Base-by-base conservation (phyloP, 2,329 filamentous ascomycete genomes). In the Paraphaeosphaeria sporulosa region DNA sequence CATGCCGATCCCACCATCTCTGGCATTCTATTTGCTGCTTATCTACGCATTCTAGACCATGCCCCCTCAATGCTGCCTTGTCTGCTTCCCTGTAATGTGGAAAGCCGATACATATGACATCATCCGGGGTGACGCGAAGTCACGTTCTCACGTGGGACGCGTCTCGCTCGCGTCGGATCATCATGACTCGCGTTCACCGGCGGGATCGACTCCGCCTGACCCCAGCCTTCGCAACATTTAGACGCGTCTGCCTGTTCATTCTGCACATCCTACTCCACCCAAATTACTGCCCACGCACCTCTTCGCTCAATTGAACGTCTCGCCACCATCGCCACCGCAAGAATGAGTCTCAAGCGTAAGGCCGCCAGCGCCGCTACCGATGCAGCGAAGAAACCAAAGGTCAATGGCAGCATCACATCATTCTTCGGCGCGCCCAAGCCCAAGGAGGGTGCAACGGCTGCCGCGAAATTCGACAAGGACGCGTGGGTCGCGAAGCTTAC, bases 401-500 rank as follows among this genome's bases (percentile, higher is more conserved):
- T 86, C 55, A 90, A 95, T 72, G 87, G 84, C 63, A 93, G 85
- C 80, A 96, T 99, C 73, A 94, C 90, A 30, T 91, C 93, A 17
- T 98, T 98, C 84, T 98, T 99, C 72, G 86, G 88, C 15, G 83
- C 86, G 19, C 89, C 93, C 6, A 78, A 75, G 59, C 64, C 74
- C 55, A 72, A 79, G 60, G 46, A 52, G n/a, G 49, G 58, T 42
- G 57, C 62, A 21, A 30, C 49, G 21, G 66, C 72, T 13, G 64
- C 69, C 30, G 59, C 70, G 73, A 36, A 87, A 66, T 98, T 97
- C 76, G 86, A 97, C 83, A 97, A 97, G 82, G 87, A 87, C 48
- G 92, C 91, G 79, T 99, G 95, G 95, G 84, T 94, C n/a, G 86
- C 87, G 21, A 86, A 87, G 59, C 84, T 99, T 64, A 93, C 87